Evolutionary conservation across 208 protist species (phyloP).

Genomic region (Acanthamoeba lenticulata): DNA sequence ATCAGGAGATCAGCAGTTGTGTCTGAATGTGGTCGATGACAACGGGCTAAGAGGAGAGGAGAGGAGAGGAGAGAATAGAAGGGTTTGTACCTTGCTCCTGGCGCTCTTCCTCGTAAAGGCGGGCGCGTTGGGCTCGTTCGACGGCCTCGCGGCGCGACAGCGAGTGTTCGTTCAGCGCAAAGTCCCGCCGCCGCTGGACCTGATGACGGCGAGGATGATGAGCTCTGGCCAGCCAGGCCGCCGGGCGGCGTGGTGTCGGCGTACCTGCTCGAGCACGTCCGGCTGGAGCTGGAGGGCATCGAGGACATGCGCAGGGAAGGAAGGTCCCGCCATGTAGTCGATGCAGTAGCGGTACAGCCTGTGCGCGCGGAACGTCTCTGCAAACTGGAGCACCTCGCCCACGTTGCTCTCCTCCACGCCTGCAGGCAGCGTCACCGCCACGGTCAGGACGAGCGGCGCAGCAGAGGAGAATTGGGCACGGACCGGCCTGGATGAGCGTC

Average conservation of each 20-base stretch:
- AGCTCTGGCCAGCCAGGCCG: neutral
- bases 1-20: neutral
- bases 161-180: neutral
- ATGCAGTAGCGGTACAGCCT: slow-evolving; percentile 2
- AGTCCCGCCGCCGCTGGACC: neutral
- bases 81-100: neutral
- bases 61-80: neutral
- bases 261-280: neutral
- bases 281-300: neutral
- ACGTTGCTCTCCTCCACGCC: slow-evolving; percentile 5
- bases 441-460: neutral
- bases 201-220: neutral
- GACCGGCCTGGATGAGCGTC: neutral
- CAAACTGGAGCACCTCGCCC: neutral
- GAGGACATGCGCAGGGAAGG: neutral
- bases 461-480: neutral
- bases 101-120: neutral
- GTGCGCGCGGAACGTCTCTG: neutral
- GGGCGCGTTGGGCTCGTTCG: neutral
- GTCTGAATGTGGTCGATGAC: too few species aligned
- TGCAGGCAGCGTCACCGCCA: neutral
- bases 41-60: too few species aligned
- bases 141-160: neutral
- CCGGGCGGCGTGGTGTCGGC: neutral
- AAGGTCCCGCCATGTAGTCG: neutral